Conservation (phyloP, 352 stramenopile species). For the Pythium vanterpoolii region DNA sequence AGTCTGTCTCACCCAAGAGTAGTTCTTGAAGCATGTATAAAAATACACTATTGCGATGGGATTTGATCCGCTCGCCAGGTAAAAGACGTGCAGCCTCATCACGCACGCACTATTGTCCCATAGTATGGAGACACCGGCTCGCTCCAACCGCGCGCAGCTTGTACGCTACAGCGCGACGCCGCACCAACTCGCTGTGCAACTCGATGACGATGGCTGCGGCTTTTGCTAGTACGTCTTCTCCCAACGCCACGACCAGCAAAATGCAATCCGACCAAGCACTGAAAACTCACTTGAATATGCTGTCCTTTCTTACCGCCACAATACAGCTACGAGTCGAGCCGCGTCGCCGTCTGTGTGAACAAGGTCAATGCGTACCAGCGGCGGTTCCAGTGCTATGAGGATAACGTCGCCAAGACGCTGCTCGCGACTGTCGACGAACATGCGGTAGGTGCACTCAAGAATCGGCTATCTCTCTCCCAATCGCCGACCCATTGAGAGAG, state of each 20-base stretch:
- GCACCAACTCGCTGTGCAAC: conserved; percentile 44
- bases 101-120: neutral
- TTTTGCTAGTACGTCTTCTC: conserved; percentile 67
- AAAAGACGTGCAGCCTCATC: neutral
- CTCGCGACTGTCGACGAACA: conserved; percentile 68
- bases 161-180: conserved; percentile 32
- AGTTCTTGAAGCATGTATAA: neutral
- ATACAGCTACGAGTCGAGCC: conserved; percentile 53
- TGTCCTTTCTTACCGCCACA: neutral
- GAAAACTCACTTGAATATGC: neutral
- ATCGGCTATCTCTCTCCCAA: neutral
- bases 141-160: conserved; percentile 17
- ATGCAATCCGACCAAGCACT: neutral
- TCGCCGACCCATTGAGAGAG: neutral
- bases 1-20: neutral
- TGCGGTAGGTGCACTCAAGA: conserved; percentile 31
- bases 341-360: conserved; percentile 68
- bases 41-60: neutral
- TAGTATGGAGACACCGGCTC: conserved; percentile 3
- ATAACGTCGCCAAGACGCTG: conserved; percentile 53
- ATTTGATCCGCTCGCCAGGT: neutral
- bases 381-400: conserved; percentile 65
- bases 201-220: conserved; percentile 56
- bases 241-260: conserved; percentile 7
- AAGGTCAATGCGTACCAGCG: conserved; percentile 65